A percentile compares a stretch with the other conserved stretches of the same genome.
These are phyloP conservation scores for Trametes pubescens DNA, from an alignment of 1,284 basidiomycete genomes.

Conservation along the genomic window DNA sequence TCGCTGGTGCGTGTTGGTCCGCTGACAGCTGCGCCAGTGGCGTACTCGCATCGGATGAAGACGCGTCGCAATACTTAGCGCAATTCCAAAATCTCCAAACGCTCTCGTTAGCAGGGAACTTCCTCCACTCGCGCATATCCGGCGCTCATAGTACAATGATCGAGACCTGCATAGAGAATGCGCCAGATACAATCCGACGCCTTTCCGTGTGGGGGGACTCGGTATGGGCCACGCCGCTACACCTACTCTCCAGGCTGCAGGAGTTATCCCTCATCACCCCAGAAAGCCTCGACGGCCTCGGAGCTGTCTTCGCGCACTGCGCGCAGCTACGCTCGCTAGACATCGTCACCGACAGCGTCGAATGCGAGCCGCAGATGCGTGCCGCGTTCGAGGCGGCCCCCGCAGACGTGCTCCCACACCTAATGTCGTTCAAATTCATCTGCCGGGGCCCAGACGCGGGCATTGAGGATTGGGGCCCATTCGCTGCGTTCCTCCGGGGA, in stretches of 20 bases:
- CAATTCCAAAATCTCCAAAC: background rate
- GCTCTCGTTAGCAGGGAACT: background rate
- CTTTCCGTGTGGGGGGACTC: background rate
- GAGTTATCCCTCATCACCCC: conserved; percentile 10
- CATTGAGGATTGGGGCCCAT: background rate
- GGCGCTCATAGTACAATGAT: background rate
- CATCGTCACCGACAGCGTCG: background rate
- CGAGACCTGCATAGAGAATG: background rate
- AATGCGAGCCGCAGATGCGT: background rate
- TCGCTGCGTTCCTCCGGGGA: conserved; percentile 14
- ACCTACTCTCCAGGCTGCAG: conserved; percentile 9
- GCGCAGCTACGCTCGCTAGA: conserved; percentile 14
- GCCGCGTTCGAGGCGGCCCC: background rate
- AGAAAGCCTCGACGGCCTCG: background rate
- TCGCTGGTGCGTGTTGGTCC: too few relatives aligned
- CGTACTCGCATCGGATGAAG: background rate
- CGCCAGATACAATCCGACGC: background rate
- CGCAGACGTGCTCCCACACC: conserved; percentile 13
- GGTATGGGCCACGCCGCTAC: conserved; percentile 7
- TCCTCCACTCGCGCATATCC: background rate
- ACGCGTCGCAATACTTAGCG: background rate
- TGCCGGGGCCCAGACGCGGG: too few relatives aligned
- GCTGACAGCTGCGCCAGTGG: background rate
- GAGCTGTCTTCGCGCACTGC: conserved; percentile 17
- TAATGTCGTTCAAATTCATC: conserved; percentile 24